Evolutionary conservation across 441 rosid genomes (phyloP), one percentile per base, ranked within the genome.

Genomic region (Adansonia madagascariensis): DNA sequence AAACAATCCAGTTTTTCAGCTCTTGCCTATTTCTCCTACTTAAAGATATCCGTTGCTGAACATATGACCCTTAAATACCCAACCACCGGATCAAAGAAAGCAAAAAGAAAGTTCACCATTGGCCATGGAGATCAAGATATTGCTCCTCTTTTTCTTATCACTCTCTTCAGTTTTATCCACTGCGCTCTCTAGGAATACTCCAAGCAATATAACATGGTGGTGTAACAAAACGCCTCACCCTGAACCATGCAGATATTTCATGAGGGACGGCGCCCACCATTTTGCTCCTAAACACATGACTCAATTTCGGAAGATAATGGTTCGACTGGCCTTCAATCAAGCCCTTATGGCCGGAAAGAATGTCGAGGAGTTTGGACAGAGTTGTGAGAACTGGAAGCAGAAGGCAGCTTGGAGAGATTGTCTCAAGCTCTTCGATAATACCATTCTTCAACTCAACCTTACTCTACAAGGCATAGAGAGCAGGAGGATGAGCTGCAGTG

Each of bases 221-320:
- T 94, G 98, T 77, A 74, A 80, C 75, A 77, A 79, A 75, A 94
- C 95, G 24, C 97, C 97, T 4, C 89, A 94, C 73, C 94, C 95
- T 18, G 85, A 84, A 31, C 82, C 91, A 7, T 94, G 98, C 79
- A 75, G 77, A 8, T 84, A 84, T 79, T 89, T 83, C 87, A 73
- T 84, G 81, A 61, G 27, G 68, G 85, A 75, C 14, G 69, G 76
- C 68, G 75, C 22, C 76, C 79, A 57, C 46, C 85, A 24, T 27
- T 73, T 57, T 61, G 62, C 72, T 5, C 86, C 84, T 0, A 80
- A 85, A 59, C 90, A 89, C 31, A 49, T 81, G 55, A 76, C 91
- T 17, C 76, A 87, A 8, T 92, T 94, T 44, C 88, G 95, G 44
- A 74, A 77, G 31, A 86, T 88, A 76, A 70, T 85, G 24, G 75